Conservation (phyloP, 495 filamentous ascomycete species). For the Lepraria neglecta region DNA sequence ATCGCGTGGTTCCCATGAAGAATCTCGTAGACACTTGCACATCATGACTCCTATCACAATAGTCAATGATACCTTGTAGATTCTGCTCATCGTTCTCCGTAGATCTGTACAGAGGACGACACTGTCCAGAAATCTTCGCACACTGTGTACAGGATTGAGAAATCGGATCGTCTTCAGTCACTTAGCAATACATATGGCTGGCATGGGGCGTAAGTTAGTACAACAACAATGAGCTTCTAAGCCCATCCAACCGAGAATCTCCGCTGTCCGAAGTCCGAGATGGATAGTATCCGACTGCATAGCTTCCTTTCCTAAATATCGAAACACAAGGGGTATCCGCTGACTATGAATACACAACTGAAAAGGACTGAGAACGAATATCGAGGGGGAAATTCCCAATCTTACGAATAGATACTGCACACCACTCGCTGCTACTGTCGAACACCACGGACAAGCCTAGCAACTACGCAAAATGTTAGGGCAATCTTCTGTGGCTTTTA, state of each 20-base stretch:
- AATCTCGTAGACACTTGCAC: not conserved
- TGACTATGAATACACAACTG: not conserved
- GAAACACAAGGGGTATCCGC: not conserved
- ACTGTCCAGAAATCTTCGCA: not conserved
- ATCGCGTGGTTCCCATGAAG: slow-evolving; percentile 1
- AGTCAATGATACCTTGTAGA: not conserved
- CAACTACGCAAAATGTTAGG: slow-evolving; percentile 8
- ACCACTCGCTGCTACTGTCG: not conserved
- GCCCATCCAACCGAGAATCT: not conserved
- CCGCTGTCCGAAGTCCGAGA: not conserved
- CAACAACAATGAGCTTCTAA: not conserved
- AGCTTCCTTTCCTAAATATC: not conserved
- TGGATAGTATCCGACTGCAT: not conserved
- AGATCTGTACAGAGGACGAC: not conserved
- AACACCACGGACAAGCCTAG: not conserved
- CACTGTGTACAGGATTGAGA: not conserved
- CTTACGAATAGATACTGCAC: not conserved
- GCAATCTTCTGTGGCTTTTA: not conserved
- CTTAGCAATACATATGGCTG: not conserved
- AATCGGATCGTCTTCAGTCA: no score
- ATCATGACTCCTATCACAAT: not conserved
- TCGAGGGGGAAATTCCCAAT: not conserved
- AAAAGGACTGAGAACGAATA: not conserved
- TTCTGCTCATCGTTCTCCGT: not conserved
- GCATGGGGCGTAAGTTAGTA: not conserved